Evolutionary conservation across 495 filamentous ascomycete genomes (phyloP).

Genomic region (Tirmania nivea): DNA sequence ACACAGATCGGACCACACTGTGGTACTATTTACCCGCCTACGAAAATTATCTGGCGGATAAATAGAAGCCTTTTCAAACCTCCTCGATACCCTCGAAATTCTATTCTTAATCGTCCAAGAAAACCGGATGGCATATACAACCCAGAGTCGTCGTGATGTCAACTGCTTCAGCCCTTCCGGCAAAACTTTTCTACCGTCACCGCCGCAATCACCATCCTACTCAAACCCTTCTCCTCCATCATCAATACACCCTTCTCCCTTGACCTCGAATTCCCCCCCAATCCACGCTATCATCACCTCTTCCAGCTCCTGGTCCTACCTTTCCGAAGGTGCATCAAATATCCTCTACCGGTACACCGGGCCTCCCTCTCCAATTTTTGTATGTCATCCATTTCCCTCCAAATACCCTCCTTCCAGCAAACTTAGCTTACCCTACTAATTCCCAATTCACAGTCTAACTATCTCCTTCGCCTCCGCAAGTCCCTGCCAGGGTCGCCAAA

Average conservation of each 20-base stretch:
- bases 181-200: not conserved
- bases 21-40: too few species aligned
- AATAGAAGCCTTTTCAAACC: too few species aligned
- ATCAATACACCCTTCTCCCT: not conserved
- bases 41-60: too few species aligned
- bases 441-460: not conserved
- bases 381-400: conserved; percentile 7
- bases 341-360: conserved; percentile 36
- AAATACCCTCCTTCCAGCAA: conserved; percentile 13
- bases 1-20: too few species aligned
- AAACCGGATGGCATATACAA: too few species aligned
- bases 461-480: conserved; percentile 19
- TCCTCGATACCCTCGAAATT: too few species aligned
- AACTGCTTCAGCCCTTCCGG: not conserved
- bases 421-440: too few species aligned
- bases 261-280: not conserved
- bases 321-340: conserved; percentile 39
- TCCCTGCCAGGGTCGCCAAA: conserved; percentile 14
- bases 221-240: not conserved
- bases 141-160: not conserved
- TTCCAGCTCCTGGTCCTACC: conserved; percentile 17
- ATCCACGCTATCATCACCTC: conserved; percentile 7
- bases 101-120: too few species aligned
- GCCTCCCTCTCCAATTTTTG: conserved; percentile 9
- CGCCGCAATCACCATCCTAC: not conserved